Evolutionary conservation across 1,139 yeast genomes (phyloP), one percentile per base, ranked within the genome.

Genomic region (Pneumocystis jirovecii): DNA sequence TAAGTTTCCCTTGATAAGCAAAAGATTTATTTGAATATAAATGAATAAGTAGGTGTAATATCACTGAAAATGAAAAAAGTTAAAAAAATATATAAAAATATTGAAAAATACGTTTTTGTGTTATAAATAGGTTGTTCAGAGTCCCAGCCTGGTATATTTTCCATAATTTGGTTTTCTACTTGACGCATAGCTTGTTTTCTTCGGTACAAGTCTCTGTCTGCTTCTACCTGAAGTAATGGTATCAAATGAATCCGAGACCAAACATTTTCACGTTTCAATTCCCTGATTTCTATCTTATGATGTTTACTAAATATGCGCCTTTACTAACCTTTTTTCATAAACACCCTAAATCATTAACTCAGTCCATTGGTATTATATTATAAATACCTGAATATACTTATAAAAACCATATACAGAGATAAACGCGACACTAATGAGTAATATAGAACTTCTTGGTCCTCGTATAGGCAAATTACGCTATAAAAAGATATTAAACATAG

Each of bases 381-480:
- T 56, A 61, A 62, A 31, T 45, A 37, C 19, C 65, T 60, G 63
- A 68, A 35, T 42, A 84, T 88, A 45, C 83, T 77, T 67, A 87
- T 76, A 59, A 82, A 68, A 87, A 80, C 78, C 86, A 88, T 65
- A 87, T 79, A 63, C 84, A 78, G 25, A 95, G 93, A 70, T 95
- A 80, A 78, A 88, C 87, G 2, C 96, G 96, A 72, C 96, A 81
- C 2, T 95, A 78, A 50, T 96, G 96, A 68, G 89, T 78, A 75
- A 88, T 86, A 76, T 96, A 83, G 78, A 77, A 61, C 37, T 60
- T 60, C 37, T 44, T 37, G 45, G 66, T 62, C 37, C 65, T 62
- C 64, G 7, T 63, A 19, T 37, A 31, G 64, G 64, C 17, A 31
- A 19, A 8, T 39, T 65, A 64, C 35, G 25, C 63, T 42, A 21